A percentile compares a stretch with the other conserved stretches of the same genome.
Conservation (phyloP, 768 basidiomycete genomes). For the Serendipita vermifera region DNA sequence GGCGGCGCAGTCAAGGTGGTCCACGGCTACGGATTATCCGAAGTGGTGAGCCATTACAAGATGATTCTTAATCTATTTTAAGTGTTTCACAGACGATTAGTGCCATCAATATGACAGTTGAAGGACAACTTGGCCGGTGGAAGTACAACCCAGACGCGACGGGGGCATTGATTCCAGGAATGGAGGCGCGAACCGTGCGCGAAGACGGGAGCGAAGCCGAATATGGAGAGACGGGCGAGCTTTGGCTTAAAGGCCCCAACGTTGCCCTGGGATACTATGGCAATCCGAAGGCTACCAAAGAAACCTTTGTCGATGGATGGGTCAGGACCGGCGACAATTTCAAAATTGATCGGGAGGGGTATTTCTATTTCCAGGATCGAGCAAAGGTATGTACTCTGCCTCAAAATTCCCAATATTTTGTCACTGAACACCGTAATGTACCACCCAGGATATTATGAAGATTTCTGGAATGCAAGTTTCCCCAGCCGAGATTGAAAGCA, state of each 20-base stretch:
- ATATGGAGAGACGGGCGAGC: slow-evolving; percentile 54
- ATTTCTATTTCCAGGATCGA: slow-evolving; percentile 63
- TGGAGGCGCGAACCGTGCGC: slow-evolving; percentile 59
- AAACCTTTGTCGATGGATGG: slow-evolving; percentile 62
- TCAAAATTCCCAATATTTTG: background rate
- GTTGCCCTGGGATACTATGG: slow-evolving; percentile 80
- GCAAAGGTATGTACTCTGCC: slow-evolving; percentile 47
- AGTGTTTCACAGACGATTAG: slow-evolving; percentile 38
- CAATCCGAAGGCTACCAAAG: slow-evolving; percentile 49
- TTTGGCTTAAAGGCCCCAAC: slow-evolving; percentile 67
- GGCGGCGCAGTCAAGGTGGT: slow-evolving; percentile 19
- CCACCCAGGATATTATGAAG: slow-evolving; percentile 72
- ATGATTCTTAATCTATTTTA: background rate
- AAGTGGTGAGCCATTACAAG: slow-evolving; percentile 35
- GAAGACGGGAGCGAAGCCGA: slow-evolving; percentile 47
- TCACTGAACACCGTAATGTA: background rate
- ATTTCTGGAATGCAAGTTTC: slow-evolving; percentile 71
- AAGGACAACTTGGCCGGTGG: slow-evolving; percentile 35
- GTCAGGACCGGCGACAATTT: slow-evolving; percentile 62
- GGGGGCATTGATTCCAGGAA: slow-evolving; percentile 58
- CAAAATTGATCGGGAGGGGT: slow-evolving; percentile 42
- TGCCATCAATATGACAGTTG: slow-evolving; percentile 31
- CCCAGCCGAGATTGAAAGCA: slow-evolving; percentile 62
- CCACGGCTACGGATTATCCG: slow-evolving; percentile 60
- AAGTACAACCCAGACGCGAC: slow-evolving; percentile 20